Evolutionary conservation across 345 rosid species (phyloP).

Genomic region (Salix udensis): DNA sequence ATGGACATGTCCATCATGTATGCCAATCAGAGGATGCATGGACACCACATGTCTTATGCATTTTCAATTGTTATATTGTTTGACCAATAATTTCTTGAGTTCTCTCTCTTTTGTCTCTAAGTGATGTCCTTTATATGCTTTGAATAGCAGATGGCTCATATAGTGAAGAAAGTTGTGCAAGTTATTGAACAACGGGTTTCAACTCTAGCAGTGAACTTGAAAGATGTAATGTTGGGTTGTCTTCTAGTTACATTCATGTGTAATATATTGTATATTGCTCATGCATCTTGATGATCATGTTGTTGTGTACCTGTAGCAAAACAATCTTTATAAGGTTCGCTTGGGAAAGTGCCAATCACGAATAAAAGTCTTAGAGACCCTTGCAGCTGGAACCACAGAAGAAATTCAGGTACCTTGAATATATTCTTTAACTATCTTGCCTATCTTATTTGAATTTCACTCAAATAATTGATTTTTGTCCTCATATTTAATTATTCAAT

Average conservation of each 20-base stretch:
- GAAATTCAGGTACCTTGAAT: slow-evolving; percentile 63
- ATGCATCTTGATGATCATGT: slow-evolving; percentile 20
- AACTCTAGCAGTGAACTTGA: slow-evolving; percentile 60
- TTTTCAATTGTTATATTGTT: slow-evolving; percentile 8
- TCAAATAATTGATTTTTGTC: slow-evolving; percentile 12
- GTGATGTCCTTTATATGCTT: neutral
- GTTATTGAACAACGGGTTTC: slow-evolving; percentile 71
- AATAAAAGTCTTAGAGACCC: slow-evolving; percentile 70
- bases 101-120: slow-evolving; percentile 9
- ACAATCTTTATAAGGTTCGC: slow-evolving; percentile 52
- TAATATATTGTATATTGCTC: slow-evolving; percentile 11
- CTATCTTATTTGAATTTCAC: slow-evolving; percentile 8
- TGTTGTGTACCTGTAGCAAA: slow-evolving; percentile 58
- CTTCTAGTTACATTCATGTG: slow-evolving; percentile 4
- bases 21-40: slow-evolving; percentile 29
- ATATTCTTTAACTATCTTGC: slow-evolving; percentile 11
- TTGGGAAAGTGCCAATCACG: slow-evolving; percentile 75
- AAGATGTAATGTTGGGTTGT: slow-evolving; percentile 49
- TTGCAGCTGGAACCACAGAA: slow-evolving; percentile 61
- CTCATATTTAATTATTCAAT: neutral
- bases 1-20: slow-evolving; percentile 68
- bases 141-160: slow-evolving; percentile 48
- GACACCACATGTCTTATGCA: slow-evolving; percentile 12
- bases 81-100: neutral
- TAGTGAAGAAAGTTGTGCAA: slow-evolving; percentile 57